phyloP scores from a whole-genome alignment of 495 filamentous ascomycete species.

The Cetradonia linearis region DNA sequence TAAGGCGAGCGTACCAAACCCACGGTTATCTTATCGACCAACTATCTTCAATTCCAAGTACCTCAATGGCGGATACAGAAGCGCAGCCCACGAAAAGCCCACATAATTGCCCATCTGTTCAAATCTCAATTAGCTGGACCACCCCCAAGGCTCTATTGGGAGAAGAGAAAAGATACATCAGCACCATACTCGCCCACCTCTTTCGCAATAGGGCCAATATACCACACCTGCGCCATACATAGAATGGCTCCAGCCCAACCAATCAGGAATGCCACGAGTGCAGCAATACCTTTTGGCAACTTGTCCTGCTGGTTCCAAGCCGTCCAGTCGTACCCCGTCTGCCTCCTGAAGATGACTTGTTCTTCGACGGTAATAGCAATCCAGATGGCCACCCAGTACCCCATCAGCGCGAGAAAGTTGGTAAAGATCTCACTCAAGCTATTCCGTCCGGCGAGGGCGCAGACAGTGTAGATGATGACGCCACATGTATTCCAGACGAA shows the following conservation, averaged over 20 bases:
- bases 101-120: conserved; percentile 38
- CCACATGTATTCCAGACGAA: conserved; percentile 53
- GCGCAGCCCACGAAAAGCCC: conserved; percentile 35
- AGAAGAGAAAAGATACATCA: conserved; percentile 34
- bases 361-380: conserved; percentile 54
- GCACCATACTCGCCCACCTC: conserved; percentile 47
- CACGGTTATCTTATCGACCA: conserved; percentile 22
- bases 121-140: conserved; percentile 2
- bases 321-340: conserved; percentile 46
- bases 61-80: conserved; percentile 39
- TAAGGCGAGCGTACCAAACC: background rate
- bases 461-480: conserved; percentile 51
- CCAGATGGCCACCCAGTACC: conserved; percentile 63
- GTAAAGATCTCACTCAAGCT: conserved; percentile 54
- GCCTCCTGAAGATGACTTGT: conserved; percentile 49
- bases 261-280: conserved; percentile 50
- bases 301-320: conserved; percentile 49
- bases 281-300: conserved; percentile 54
- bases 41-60: conserved; percentile 38
- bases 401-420: conserved; percentile 66
- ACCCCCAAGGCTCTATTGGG: background rate
- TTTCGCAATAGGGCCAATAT: conserved; percentile 51
- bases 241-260: conserved; percentile 61
- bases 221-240: conserved; percentile 65
- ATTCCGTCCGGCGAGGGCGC: conserved; percentile 53